A percentile compares a stretch with the other conserved stretches of the same genome.
These are phyloP conservation scores for Trichoderma harzianum DNA, from an alignment of 2,329 filamentous ascomycete species.

Conservation along the genomic window DNA sequence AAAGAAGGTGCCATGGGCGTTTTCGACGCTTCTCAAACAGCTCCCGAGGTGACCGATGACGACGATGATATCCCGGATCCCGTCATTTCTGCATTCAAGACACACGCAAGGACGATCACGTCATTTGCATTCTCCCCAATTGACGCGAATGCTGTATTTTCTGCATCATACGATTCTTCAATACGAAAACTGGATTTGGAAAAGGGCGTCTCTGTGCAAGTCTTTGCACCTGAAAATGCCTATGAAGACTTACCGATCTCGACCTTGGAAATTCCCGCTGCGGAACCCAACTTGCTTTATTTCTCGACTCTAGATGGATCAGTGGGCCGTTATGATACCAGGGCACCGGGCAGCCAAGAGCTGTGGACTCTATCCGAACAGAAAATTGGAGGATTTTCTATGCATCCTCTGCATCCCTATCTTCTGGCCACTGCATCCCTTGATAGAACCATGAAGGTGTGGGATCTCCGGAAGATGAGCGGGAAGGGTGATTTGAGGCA, in stretches of 20 bases:
- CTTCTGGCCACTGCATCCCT: constrained; percentile 85
- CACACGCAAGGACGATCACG: constrained; percentile 83
- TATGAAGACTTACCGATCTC: constrained; percentile 76
- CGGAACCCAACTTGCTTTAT: constrained; percentile 70
- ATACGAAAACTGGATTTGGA: constrained; percentile 82
- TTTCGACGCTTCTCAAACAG: constrained; percentile 78
- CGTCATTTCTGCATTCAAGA: constrained; percentile 83
- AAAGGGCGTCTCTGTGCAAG: constrained; percentile 73
- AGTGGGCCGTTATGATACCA: constrained; percentile 77
- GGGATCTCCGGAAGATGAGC: constrained; percentile 81
- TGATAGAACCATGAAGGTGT: constrained; percentile 84
- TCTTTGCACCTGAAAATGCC: constrained; percentile 71
- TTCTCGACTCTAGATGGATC: constrained; percentile 83
- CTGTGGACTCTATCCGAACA: constrained; percentile 79
- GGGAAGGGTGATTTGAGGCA: constrained; percentile 57
- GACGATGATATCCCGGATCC: constrained; percentile 70
- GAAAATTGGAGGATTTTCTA: constrained; percentile 91
- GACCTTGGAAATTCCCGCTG: constrained; percentile 71
- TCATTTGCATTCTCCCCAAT: constrained; percentile 74
- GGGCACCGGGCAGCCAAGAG: constrained; percentile 56
- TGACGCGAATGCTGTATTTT: constrained; percentile 73
- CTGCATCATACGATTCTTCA: constrained; percentile 88
- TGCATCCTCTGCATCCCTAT: constrained; percentile 77
- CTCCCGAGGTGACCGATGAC: constrained; percentile 58
- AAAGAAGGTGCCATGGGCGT: constrained; percentile 89